These are phyloP conservation scores for Aureobasidium sp. DNA, from an alignment of 2,329 filamentous ascomycete species.

Conservation along the genomic window DNA sequence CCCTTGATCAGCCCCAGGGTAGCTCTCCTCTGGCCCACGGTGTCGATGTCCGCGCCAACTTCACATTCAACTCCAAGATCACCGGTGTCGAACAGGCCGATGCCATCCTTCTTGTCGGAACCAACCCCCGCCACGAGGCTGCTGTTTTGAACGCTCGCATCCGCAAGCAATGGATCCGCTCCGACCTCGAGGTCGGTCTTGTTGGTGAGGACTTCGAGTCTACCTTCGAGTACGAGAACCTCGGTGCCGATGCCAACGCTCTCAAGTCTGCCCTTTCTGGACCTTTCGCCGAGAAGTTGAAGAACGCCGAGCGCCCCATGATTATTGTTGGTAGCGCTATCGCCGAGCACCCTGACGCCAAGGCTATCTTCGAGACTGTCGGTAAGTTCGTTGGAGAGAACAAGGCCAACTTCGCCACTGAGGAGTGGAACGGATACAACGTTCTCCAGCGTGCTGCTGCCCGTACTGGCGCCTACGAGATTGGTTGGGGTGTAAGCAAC, in stretches of 20 bases:
- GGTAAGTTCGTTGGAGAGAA: slow-evolving; percentile 91
- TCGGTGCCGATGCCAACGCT: slow-evolving; percentile 68
- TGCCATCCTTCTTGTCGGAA: slow-evolving; percentile 83
- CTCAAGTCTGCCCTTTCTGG: slow-evolving; percentile 81
- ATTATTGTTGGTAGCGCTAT: slow-evolving; percentile 91
- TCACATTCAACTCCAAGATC: slow-evolving; percentile 93
- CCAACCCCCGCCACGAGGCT: slow-evolving; percentile 91
- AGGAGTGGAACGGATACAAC: slow-evolving; percentile 97
- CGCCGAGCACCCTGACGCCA: slow-evolving; percentile 83
- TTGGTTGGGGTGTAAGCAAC: slow-evolving; percentile 87
- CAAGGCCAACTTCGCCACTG: slow-evolving; percentile 73
- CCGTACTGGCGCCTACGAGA: slow-evolving; percentile 85
- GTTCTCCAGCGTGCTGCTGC: slow-evolving; percentile 91
- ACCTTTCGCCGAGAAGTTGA: slow-evolving; percentile 86
- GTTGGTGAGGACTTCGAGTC: slow-evolving; percentile 88
- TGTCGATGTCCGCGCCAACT: slow-evolving; percentile 88
- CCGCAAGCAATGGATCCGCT: slow-evolving; percentile 94
- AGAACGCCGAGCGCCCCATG: slow-evolving; percentile 84
- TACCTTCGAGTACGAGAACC: slow-evolving; percentile 90
- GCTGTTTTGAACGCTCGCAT: slow-evolving; percentile 94
- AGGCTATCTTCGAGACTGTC: slow-evolving; percentile 86
- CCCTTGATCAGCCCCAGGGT: slow-evolving; percentile 81
- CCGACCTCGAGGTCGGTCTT: slow-evolving; percentile 84
- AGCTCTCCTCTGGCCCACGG: slow-evolving; percentile 81
- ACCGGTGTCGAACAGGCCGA: slow-evolving; percentile 91